Percentiles rank a stretch among this genome's conserved stretches.
phyloP scores from a whole-genome alignment of 306 rosid species.

The Dalbergia cochinchinensis region DNA sequence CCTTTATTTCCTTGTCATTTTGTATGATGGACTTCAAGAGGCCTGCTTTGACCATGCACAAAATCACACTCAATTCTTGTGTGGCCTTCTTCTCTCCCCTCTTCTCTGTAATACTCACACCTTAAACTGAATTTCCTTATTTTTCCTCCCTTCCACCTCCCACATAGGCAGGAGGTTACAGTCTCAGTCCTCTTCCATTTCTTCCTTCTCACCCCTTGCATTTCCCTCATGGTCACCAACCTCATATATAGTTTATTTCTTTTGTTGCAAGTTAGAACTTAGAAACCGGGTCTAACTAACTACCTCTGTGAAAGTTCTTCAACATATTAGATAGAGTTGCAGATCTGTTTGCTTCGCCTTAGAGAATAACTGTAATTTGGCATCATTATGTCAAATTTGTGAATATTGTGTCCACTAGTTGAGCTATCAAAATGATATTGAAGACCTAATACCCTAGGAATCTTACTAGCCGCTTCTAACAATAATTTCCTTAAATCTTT shows the following conservation, averaged over 20 bases:
- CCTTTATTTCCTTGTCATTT: background rate
- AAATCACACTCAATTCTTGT: background rate
- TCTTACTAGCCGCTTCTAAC: background rate
- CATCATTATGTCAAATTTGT: background rate
- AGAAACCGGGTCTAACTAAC: conserved; percentile 5
- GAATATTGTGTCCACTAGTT: conserved; percentile 1
- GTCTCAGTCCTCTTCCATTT: background rate
- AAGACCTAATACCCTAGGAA: conserved; percentile 18
- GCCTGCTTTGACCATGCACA: background rate
- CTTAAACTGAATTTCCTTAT: background rate
- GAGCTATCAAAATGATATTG: conserved; percentile 23
- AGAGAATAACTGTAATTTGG: conserved; percentile 15
- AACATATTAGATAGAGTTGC: conserved; percentile 8
- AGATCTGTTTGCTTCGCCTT: background rate
- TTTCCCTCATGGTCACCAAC: background rate
- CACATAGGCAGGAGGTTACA: background rate
- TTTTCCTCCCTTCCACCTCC: background rate
- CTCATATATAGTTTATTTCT: conserved; percentile 1
- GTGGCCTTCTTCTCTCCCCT: background rate
- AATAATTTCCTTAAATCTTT: too few species aligned
- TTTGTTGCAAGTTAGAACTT: conserved; percentile 3
- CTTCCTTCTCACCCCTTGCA: background rate
- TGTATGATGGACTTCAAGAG: background rate
- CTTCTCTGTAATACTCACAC: background rate
- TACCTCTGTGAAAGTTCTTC: background rate